phyloP scores from a whole-genome alignment of 148 eudicot species.

The Rhododendron molle region DNA sequence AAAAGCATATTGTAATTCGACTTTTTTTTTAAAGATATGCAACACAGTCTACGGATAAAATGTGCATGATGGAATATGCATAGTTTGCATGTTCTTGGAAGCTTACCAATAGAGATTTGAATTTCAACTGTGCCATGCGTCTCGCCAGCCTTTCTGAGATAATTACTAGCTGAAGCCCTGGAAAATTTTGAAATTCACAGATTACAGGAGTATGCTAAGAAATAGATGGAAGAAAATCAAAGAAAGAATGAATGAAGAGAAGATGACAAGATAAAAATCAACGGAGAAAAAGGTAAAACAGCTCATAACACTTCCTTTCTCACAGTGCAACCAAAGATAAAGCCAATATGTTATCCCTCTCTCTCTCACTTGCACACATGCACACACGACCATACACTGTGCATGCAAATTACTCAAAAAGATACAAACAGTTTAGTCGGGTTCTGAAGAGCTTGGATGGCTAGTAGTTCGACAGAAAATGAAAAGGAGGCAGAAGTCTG shows the following conservation, averaged over 20 bases:
- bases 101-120: constrained; percentile 70
- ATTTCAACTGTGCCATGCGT: constrained; percentile 84
- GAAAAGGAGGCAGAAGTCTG: not conserved
- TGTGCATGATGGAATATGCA: not conserved
- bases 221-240: not conserved
- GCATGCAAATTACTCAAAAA: not conserved
- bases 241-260: not conserved
- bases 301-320: not conserved
- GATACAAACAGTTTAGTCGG: not conserved
- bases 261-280: not conserved
- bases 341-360: not conserved
- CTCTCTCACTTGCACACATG: not conserved
- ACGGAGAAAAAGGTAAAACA: not conserved
- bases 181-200: not conserved
- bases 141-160: constrained; percentile 70
- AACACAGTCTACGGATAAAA: not conserved
- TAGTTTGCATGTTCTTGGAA: not conserved
- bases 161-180: constrained; percentile 76
- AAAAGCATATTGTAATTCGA: not conserved
- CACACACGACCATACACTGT: not conserved
- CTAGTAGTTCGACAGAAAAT: not conserved
- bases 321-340: not conserved
- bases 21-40: not conserved
- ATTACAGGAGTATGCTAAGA: not conserved
- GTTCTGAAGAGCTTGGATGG: not conserved